phyloP scores from a whole-genome alignment of 768 basidiomycete genomes.

The Terana coerulea region DNA sequence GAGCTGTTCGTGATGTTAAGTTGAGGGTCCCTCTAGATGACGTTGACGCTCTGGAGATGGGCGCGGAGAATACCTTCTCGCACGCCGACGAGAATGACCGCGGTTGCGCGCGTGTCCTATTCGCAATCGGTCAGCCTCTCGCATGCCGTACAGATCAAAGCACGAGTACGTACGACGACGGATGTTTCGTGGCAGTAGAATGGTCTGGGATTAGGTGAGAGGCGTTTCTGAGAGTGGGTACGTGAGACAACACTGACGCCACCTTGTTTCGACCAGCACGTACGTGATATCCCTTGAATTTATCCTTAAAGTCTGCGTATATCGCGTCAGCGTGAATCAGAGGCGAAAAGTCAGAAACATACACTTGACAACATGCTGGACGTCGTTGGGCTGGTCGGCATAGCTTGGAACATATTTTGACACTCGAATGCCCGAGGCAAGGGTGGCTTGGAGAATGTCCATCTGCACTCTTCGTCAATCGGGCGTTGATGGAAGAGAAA shows the following conservation, averaged over 20 bases:
- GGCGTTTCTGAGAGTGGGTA: constrained; percentile 41
- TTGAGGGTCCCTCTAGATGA: constrained; percentile 17
- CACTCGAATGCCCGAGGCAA: constrained; percentile 53
- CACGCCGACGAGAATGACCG: constrained; percentile 35
- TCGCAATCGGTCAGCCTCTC: background rate
- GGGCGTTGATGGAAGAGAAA: no score
- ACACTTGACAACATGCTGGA: constrained; percentile 61
- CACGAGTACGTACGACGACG: constrained; percentile 51
- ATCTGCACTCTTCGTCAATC: no score
- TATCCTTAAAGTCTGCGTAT: constrained; percentile 60
- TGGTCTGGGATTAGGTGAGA: constrained; percentile 52
- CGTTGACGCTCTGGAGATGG: constrained; percentile 30
- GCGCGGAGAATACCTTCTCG: constrained; percentile 38
- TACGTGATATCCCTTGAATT: constrained; percentile 62
- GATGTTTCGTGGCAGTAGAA: constrained; percentile 72
- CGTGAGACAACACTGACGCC: background rate
- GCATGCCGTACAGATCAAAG: background rate
- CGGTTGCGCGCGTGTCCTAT: constrained; percentile 38
- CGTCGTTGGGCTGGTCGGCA: constrained; percentile 53
- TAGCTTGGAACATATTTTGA: constrained; percentile 61
- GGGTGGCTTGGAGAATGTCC: constrained; percentile 53
- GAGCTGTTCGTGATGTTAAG: background rate
- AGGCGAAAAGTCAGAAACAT: constrained; percentile 20
- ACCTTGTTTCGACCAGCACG: constrained; percentile 17
- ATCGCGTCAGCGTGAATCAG: constrained; percentile 1